These are phyloP conservation scores for Mortierella antarctica DNA, from an alignment of 192 early-diverging fungal genomes.

Conservation along the genomic window DNA sequence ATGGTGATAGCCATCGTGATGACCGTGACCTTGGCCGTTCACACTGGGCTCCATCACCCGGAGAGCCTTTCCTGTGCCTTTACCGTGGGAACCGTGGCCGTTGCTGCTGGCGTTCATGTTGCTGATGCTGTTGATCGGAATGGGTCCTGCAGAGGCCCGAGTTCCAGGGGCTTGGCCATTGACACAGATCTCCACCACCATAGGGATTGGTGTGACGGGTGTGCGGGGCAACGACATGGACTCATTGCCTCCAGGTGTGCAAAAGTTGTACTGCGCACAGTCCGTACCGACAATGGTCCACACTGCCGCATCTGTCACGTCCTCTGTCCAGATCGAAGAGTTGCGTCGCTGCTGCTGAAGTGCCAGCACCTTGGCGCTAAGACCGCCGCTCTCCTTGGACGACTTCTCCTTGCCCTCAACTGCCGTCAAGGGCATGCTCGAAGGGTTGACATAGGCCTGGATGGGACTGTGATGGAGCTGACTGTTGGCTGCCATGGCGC, in stretches of 20 bases:
- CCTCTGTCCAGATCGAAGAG: constrained; percentile 74
- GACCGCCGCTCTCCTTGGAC: constrained; percentile 18
- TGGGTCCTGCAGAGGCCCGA: constrained; percentile 20
- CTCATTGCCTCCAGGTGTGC: constrained; percentile 57
- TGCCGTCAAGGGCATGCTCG: not conserved
- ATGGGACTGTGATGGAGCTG: constrained; percentile 24
- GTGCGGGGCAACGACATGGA: constrained; percentile 47
- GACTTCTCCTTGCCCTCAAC: constrained; percentile 22
- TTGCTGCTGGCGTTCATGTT: constrained; percentile 12
- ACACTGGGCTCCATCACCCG: constrained; percentile 18
- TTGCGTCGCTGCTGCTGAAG: constrained; percentile 37
- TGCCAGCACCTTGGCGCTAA: constrained; percentile 23
- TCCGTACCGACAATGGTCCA: constrained; percentile 94
- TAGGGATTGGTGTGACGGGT: constrained; percentile 40
- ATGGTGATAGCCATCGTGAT: constrained; percentile 11
- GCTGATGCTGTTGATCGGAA: constrained; percentile 26
- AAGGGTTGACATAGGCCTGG: constrained; percentile 12
- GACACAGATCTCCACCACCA: constrained; percentile 25
- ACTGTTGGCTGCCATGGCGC: constrained; percentile 18
- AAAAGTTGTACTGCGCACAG: constrained; percentile 66
- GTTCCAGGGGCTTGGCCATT: constrained; percentile 21
- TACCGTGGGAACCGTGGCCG: constrained; percentile 5
- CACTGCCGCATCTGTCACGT: constrained; percentile 88
- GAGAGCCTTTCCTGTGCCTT: constrained; percentile 13
- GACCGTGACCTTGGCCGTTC: constrained; percentile 1